These are phyloP conservation scores for Thamnidium elegans DNA, from an alignment of 192 early-diverging fungal genomes.

Conservation along the genomic window DNA sequence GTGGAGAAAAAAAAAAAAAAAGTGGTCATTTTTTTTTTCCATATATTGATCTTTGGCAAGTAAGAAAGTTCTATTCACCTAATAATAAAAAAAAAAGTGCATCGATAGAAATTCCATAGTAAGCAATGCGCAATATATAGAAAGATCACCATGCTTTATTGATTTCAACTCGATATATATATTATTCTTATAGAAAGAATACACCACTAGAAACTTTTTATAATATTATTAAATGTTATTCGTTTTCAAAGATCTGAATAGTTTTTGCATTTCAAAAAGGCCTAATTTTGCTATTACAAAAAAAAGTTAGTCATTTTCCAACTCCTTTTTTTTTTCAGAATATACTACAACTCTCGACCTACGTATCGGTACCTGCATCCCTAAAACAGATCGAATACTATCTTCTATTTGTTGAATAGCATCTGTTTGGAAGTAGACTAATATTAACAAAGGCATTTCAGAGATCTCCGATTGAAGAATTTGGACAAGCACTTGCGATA, in stretches of 20 bases:
- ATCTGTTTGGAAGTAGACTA: conserved; percentile 28
- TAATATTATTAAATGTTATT: not conserved
- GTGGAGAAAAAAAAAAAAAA: too few relatives aligned
- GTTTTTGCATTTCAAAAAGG: conserved; percentile 36
- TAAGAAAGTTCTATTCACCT: too few relatives aligned
- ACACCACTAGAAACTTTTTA: too few relatives aligned
- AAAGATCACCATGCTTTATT: too few relatives aligned
- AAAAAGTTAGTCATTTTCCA: not conserved
- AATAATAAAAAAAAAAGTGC: too few relatives aligned
- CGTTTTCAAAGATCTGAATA: conserved; percentile 19
- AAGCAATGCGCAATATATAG: too few relatives aligned
- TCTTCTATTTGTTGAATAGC: conserved; percentile 29
- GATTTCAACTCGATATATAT: too few relatives aligned
- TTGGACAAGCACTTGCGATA: conserved; percentile 11
- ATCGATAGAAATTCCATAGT: too few relatives aligned
- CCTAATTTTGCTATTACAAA: conserved; percentile 30
- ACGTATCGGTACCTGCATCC: conserved; percentile 34
- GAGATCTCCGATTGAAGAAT: conserved; percentile 20
- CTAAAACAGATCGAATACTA: conserved; percentile 21
- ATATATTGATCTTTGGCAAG: too few relatives aligned
- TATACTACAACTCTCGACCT: not conserved
- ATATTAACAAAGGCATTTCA: conserved; percentile 27
- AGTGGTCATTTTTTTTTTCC: too few relatives aligned
- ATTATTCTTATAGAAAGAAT: too few relatives aligned
- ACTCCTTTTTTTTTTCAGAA: not conserved